Evolutionary conservation across 495 filamentous ascomycete species (phyloP), one percentile per base, ranked within the genome.

Genomic region (Filosporella fistucella): DNA sequence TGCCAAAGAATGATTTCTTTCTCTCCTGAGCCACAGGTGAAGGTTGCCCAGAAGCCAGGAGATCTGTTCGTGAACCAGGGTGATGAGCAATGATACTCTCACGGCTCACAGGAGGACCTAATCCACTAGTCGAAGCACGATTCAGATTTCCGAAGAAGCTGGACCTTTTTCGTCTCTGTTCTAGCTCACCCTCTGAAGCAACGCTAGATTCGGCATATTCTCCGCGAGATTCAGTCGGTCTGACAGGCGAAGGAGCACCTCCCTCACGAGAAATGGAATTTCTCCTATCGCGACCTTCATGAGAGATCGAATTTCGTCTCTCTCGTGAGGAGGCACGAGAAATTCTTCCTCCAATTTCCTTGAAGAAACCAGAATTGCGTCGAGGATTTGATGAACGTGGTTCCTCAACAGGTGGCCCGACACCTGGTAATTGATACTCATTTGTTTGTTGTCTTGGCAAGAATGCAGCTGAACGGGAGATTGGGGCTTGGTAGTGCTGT

Each of bases 141-240:
- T 57, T 66, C 24, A 70, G 59, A n/a, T 45, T 56, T 14, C 57
- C 49, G 36, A 67, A 59, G 41, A 70, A 63, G 20, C 56, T 56
- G 10, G 58, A 49, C 10, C 59, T 40, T 10, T 55, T 51, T 43
- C 45, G 54, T 29, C 55, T 49, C 16, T 51, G 47, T 13, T 69
- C 69, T 3, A 23, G 14, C 1, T 12, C 43, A 14, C 52, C 55
- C 1, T 67, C 61, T 8, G 64, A 63, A 17, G 55, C 33, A 23
- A 62, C 44, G 45, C 57, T 69, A 24, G 67, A 64, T 0, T 64
- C 69, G 0, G 64, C 59, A n/a, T 58, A 61, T 28, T 72, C 68
- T 20, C 40, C 54, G 1, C 34, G 50, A 28, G 49, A 59, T 6
- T 42, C 39, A 13, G 32, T 10, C 11, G 32, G 32, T 26, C 44